A percentile compares a stretch with the other conserved stretches of the same genome.
Evolutionary conservation across 1,139 yeast genomes (phyloP).

Genomic region (Meyerozyma elateridarum): DNA sequence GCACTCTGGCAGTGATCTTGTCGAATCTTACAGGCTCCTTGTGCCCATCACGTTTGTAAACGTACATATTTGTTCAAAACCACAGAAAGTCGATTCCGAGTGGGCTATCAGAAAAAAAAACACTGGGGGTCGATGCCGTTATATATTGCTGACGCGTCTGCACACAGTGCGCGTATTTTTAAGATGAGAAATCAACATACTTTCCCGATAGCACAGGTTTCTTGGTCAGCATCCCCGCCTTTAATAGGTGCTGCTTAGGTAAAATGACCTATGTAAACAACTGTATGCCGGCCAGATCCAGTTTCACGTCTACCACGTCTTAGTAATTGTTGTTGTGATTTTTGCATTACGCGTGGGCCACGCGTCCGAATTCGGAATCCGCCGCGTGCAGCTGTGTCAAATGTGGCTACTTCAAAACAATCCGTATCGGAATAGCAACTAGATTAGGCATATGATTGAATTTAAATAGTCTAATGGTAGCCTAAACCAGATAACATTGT

Average conservation of each 20-base stretch:
- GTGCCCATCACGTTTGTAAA: slow-evolving; percentile 67
- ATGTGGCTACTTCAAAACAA: not conserved
- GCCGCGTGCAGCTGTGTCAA: slow-evolving; percentile 1
- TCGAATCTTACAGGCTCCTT: slow-evolving; percentile 70
- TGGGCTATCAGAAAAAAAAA: slow-evolving; percentile 3
- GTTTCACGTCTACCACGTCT: slow-evolving; percentile 1
- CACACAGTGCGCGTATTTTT: slow-evolving; percentile 2
- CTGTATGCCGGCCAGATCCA: not conserved
- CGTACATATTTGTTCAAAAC: slow-evolving; percentile 35
- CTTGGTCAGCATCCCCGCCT: slow-evolving; percentile 3
- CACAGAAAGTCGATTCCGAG: too few species aligned
- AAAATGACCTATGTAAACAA: not conserved
- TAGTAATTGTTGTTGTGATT: slow-evolving; percentile 2
- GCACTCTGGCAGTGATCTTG: slow-evolving; percentile 49
- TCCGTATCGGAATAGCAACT: slow-evolving; percentile 4
- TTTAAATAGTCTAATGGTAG: too few species aligned
- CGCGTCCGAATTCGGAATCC: slow-evolving; percentile 3
- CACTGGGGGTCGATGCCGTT: not conserved
- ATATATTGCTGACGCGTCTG: slow-evolving; percentile 3
- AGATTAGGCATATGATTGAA: too few species aligned
- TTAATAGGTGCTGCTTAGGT: too few species aligned
- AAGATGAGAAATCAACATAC: slow-evolving; percentile 1
- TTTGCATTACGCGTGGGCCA: not conserved
- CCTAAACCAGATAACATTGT: too few species aligned
- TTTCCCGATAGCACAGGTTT: not conserved